Conservation (phyloP, 2,329 filamentous ascomycete genomes). For the Microdochium paspali region DNA sequence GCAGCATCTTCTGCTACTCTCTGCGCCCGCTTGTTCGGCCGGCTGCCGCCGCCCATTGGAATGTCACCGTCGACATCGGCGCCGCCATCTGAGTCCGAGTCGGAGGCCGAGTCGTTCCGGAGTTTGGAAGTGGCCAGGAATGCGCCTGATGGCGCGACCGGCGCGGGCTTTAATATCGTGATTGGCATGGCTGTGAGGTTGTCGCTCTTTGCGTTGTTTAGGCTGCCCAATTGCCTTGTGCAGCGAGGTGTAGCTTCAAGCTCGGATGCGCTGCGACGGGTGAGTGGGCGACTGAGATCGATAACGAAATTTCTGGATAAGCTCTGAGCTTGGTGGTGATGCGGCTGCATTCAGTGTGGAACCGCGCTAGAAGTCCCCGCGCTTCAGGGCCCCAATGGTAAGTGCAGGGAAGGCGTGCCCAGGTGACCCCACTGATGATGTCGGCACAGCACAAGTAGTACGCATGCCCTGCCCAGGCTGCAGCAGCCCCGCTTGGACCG, state of each 20-base stretch:
- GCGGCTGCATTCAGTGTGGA: too few species aligned
- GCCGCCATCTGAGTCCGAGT: constrained; percentile 33
- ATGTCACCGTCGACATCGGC: constrained; percentile 34
- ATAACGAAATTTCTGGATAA: constrained; percentile 1
- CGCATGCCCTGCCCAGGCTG: background rate
- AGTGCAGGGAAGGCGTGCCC: background rate
- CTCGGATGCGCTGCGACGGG: background rate
- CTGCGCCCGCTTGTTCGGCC: constrained; percentile 26
- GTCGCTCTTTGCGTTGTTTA: background rate
- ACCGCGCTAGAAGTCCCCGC: too few species aligned
- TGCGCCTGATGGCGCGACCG: constrained; percentile 7
- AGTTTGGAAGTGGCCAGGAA: constrained; percentile 2
- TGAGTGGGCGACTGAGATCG: background rate
- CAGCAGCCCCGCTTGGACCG: background rate
- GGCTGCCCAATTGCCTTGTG: background rate
- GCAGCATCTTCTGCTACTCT: constrained; percentile 15
- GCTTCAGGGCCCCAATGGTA: background rate
- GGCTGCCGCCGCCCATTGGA: constrained; percentile 22
- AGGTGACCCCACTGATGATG: background rate
- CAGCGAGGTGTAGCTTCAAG: background rate
- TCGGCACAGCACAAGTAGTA: background rate
- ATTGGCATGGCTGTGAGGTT: constrained; percentile 17
- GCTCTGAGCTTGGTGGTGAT: background rate
- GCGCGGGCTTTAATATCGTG: constrained; percentile 20
- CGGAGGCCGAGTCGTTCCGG: constrained; percentile 7